Evolutionary conservation across 768 basidiomycete genomes (phyloP), one percentile per base, ranked within the genome.

Genomic region (Neoboletus subvelutipes): DNA sequence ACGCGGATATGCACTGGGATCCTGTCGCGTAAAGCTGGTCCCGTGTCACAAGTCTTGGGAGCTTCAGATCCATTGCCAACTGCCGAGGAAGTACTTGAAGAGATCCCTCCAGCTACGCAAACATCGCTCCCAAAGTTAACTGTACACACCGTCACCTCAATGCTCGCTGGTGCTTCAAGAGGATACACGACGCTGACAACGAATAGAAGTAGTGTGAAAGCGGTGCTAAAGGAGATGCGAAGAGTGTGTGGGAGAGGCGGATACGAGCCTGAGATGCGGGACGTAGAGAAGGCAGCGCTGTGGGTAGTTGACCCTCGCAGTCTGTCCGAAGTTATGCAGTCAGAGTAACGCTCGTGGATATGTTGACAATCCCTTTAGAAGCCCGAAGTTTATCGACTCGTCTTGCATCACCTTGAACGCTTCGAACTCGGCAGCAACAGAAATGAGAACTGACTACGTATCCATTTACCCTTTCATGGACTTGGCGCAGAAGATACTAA

Each of bases 141-240:
- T 0, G 80, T 80, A 10, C 92, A 94, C 68, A 94, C 93, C 0
- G 81, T 90, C 10, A 78, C 83, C 54, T 90, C 87, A 52, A 76
- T 94, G 75, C 73, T 85, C 20, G 82, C 81, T 66, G 93, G 92
- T 17, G 83, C 87, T 0, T 73, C 73, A 39, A 73, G 80, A 28
- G 85, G 86, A 0, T 87, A 89, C 88, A 94, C 93, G 59, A 92
- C 90, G n/a, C 74, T 95, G 47, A 94, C 92, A 5, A 91, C 91
- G 10, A 95, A 96, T 63, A 78, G 83, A 60, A 80, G 86, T 31
- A 92, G 92, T 61, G 83, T 94, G 26, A 85, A 80, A 65, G 85
- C 85, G 24, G 76, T 94, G n/a, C 58, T 93, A 57, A 77, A 84
- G 57, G 88, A 88, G 69, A 80, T 92, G 70, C 81, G 76, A 54